Evolutionary conservation across 1,139 yeast species (phyloP).

Genomic region (Meyerozyma guilliermondii): DNA sequence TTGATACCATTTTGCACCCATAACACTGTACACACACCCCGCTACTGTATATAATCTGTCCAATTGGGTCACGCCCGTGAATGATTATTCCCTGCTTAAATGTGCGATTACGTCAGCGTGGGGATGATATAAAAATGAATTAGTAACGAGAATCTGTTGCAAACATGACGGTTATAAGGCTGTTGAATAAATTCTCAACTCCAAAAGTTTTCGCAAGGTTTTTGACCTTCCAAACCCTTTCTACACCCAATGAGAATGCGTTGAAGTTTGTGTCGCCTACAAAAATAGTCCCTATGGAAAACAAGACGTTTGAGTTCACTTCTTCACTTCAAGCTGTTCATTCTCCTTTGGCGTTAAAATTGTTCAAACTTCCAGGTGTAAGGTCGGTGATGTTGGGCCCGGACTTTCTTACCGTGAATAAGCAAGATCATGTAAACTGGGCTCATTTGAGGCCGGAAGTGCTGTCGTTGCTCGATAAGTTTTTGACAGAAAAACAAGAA

Average conservation of each 20-base stretch:
- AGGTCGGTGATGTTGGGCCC: conserved; percentile 81
- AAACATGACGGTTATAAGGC: neutral
- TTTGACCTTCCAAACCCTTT: conserved; percentile 35
- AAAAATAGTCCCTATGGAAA: conserved; percentile 59
- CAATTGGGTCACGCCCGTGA: neutral
- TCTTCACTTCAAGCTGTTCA: conserved; percentile 65
- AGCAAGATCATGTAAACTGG: conserved; percentile 45
- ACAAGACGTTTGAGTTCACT: conserved; percentile 58
- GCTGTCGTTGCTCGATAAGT: conserved; percentile 33
- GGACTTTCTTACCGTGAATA: conserved; percentile 44
- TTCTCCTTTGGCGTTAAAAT: conserved; percentile 76
- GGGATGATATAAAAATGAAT: neutral
- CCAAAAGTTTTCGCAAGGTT: conserved; percentile 12
- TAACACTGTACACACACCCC: no score
- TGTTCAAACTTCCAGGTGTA: conserved; percentile 83
- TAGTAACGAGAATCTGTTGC: neutral
- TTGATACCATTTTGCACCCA: neutral
- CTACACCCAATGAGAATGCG: conserved; percentile 92
- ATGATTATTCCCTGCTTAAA: no score
- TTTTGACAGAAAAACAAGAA: conserved; percentile 30
- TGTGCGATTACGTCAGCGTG: neutral
- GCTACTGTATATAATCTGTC: neutral
- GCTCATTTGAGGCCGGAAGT: conserved; percentile 43
- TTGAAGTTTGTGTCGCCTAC: conserved; percentile 64
- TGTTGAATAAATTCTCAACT: neutral